Conservation (phyloP, 2,329 filamentous ascomycete genomes). For the Nakataea oryzae region DNA sequence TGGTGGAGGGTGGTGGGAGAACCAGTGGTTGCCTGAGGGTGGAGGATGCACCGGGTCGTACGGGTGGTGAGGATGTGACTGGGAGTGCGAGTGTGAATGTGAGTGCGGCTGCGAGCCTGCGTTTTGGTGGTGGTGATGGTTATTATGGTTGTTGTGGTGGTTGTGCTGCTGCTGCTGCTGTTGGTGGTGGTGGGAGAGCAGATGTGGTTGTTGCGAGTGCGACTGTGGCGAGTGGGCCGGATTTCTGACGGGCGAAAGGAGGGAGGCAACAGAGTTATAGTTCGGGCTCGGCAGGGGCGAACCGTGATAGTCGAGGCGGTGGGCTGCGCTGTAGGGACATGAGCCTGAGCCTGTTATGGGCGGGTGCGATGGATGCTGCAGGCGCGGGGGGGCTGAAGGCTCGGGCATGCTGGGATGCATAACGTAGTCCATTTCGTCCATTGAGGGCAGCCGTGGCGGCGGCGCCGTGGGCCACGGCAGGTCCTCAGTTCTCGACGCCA, state of each 20-base stretch:
- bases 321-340: constrained; percentile 3
- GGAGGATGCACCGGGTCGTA: constrained; percentile 9
- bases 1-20: not conserved
- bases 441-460: constrained; percentile 1
- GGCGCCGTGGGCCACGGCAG: constrained; percentile 1
- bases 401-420: constrained; percentile 14
- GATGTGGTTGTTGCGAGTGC: not conserved
- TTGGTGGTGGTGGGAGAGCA: constrained; percentile 5
- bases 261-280: not conserved
- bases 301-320: not conserved
- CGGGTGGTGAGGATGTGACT: not conserved
- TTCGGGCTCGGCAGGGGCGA: not conserved
- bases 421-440: constrained; percentile 22
- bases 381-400: not conserved
- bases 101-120: constrained; percentile 5
- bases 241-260: not conserved
- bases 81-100: constrained; percentile 3
- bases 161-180: constrained; percentile 4
- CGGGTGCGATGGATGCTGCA: not conserved
- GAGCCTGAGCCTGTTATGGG: not conserved
- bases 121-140: not conserved
- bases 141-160: not conserved
- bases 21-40: not conserved
- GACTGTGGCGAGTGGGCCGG: not conserved
- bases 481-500: not conserved